These are phyloP conservation scores for Beauveria australis DNA, from an alignment of 2,329 filamentous ascomycete species.

Conservation along the genomic window DNA sequence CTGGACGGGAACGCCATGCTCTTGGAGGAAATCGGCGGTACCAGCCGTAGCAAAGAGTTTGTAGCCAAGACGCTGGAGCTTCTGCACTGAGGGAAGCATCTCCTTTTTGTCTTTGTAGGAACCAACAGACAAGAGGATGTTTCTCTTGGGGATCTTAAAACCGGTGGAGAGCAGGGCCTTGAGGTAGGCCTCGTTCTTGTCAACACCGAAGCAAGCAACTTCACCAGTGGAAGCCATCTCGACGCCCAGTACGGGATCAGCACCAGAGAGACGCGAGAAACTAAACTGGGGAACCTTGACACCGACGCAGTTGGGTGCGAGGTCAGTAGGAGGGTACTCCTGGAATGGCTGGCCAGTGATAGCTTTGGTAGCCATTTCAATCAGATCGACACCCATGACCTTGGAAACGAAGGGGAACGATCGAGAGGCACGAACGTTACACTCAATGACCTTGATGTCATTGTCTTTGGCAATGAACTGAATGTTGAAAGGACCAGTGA, in stretches of 20 bases:
- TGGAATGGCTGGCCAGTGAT: slow-evolving; percentile 79
- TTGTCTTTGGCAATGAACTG: slow-evolving; percentile 99
- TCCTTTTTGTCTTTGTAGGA: slow-evolving; percentile 98
- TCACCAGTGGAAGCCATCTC: slow-evolving; percentile 99
- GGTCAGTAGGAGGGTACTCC: slow-evolving; percentile 70
- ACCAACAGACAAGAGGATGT: slow-evolving; percentile 90
- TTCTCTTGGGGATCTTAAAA: slow-evolving; percentile 92
- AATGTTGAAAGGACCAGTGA: slow-evolving; percentile 97
- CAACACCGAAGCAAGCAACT: slow-evolving; percentile 89
- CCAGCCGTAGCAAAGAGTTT: slow-evolving; percentile 94
- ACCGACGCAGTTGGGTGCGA: slow-evolving; percentile 78
- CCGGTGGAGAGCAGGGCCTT: slow-evolving; percentile 94
- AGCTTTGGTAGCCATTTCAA: slow-evolving; percentile 97
- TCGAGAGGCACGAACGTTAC: slow-evolving; percentile 90
- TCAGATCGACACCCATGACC: slow-evolving; percentile 94
- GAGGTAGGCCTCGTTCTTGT: slow-evolving; percentile 96
- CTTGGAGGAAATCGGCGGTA: slow-evolving; percentile 92
- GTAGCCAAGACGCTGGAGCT: slow-evolving; percentile 84
- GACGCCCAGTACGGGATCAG: slow-evolving; percentile 91
- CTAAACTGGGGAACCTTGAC: slow-evolving; percentile 99
- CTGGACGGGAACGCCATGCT: slow-evolving; percentile 85
- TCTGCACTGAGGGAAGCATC: slow-evolving; percentile 86
- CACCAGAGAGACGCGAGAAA: slow-evolving; percentile 92
- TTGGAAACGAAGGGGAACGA: slow-evolving; percentile 99
- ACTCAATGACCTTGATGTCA: slow-evolving; percentile 99